Base-by-base conservation (phyloP, 2,329 filamentous ascomycete genomes). In the Aspergillus transmontanensis region DNA sequence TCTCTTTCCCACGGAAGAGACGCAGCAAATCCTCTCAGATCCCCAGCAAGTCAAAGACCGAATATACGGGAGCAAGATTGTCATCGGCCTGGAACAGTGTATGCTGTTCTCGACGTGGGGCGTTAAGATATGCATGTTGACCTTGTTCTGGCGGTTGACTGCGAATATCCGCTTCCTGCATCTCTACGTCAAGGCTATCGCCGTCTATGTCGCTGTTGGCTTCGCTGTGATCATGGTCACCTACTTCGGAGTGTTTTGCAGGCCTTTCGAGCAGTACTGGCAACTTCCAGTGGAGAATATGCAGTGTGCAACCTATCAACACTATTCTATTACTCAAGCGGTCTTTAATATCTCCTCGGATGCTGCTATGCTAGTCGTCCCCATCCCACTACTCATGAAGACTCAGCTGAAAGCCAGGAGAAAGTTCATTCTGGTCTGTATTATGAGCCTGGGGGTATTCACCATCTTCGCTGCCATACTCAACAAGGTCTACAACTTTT, bases 111-210 rank as follows among this genome's bases (percentile, higher is more conserved):
- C 80, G 3, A 82, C 82, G 16, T 86, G 84, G 83, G 72, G 80
- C 6, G 78, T 83, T 56, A 86, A 86, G 67, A 75, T 80, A 28
- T 84, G 83, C 68, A 77, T 86, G 68, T 71, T 85, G 65, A 77
- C 82, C 30, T 80, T 85, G 66, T 84, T 84, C 65, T 76, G 76
- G 64, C 76, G 81, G 14, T 77, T 84, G 69, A 83, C 81, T 45
- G 77, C 72, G 59, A 76, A 73, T 53, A 66, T 75, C 36, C 70
- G 71, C 39, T 70, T 76, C 28, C 11, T 34, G 23, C 76, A 78
- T 46, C 60, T 75, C 26, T 76, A 74, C 55, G 77, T 84, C 58
- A 73, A 79, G 36, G 68, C 73, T 10, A 75, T 83, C 1, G 71
- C 79, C 1, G 71, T 73, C 6, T 85, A 84, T 64, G 77, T 82